phyloP scores from a whole-genome alignment of 768 basidiomycete species.

The Kwoniella dendrophila region DNA sequence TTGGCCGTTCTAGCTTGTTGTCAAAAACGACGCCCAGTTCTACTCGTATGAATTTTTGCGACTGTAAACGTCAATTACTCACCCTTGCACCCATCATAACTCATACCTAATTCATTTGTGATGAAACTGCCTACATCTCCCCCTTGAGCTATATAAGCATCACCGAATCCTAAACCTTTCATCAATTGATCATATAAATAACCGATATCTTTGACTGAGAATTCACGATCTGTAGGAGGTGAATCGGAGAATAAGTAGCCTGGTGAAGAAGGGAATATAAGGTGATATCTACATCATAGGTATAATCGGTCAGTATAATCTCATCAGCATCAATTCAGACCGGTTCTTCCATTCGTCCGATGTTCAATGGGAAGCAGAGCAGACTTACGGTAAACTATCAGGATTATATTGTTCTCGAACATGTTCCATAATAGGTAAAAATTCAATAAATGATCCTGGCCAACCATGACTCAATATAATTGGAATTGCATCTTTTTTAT shows the following conservation, averaged over 20 bases:
- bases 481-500: slow-evolving; percentile 23
- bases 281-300: slow-evolving; percentile 21
- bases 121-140: slow-evolving; percentile 54
- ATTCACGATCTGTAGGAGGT: slow-evolving; percentile 43
- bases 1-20: too few relatives aligned
- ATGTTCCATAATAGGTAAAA: slow-evolving; percentile 23
- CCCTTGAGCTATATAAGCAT: slow-evolving; percentile 52
- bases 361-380: too few relatives aligned
- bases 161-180: slow-evolving; percentile 50
- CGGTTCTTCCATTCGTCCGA: background rate
- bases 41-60: too few relatives aligned
- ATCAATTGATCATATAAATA: slow-evolving; percentile 49
- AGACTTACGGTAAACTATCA: slow-evolving; percentile 20
- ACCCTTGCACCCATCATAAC: slow-evolving; percentile 49
- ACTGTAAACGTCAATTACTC: too few relatives aligned
- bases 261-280: slow-evolving; percentile 45
- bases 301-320: background rate
- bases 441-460: slow-evolving; percentile 36
- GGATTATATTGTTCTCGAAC: slow-evolving; percentile 14
- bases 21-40: too few relatives aligned
- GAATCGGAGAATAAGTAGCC: slow-evolving; percentile 49
- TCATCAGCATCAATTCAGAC: background rate
- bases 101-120: slow-evolving; percentile 32
- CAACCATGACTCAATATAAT: slow-evolving; percentile 32
- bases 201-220: slow-evolving; percentile 40